Percentiles rank a stretch among this genome's conserved stretches.
phyloP scores from a whole-genome alignment of 2,329 filamentous ascomycete species.

The Alternaria brassicicola region DNA sequence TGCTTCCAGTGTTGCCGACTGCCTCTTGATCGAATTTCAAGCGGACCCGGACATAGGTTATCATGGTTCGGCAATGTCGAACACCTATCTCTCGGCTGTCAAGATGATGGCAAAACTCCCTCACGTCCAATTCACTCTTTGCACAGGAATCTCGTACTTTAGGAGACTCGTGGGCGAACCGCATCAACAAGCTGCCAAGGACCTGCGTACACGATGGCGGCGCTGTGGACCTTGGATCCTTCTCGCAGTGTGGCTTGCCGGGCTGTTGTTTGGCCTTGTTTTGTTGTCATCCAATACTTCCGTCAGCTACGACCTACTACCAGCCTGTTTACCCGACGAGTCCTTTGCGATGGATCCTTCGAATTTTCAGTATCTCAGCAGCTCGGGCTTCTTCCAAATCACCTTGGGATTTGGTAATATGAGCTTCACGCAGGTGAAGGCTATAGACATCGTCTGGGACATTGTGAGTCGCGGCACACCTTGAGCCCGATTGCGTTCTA shows the following conservation, averaged over 20 bases:
- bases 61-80: neutral
- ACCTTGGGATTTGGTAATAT: conserved; percentile 20
- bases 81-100: neutral
- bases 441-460: conserved; percentile 31
- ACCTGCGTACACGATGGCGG: conserved; percentile 6
- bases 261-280: neutral
- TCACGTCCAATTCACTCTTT: neutral
- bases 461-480: conserved; percentile 17
- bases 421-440: conserved; percentile 25
- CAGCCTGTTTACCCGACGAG: conserved; percentile 18
- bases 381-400: conserved; percentile 29
- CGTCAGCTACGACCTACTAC: too few relatives aligned
- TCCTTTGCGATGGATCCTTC: conserved; percentile 7
- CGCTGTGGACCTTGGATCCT: neutral
- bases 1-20: neutral
- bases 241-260: neutral
- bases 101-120: neutral
- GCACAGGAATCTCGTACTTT: neutral
- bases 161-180: neutral
- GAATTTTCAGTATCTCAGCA: conserved; percentile 13
- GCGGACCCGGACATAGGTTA: neutral
- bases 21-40: neutral
- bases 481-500: neutral
- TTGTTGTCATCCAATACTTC: neutral
- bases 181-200: conserved; percentile 4